These are phyloP conservation scores for Cylindrodendrum hubeiense DNA, from an alignment of 2,329 filamentous ascomycete genomes.

Conservation along the genomic window DNA sequence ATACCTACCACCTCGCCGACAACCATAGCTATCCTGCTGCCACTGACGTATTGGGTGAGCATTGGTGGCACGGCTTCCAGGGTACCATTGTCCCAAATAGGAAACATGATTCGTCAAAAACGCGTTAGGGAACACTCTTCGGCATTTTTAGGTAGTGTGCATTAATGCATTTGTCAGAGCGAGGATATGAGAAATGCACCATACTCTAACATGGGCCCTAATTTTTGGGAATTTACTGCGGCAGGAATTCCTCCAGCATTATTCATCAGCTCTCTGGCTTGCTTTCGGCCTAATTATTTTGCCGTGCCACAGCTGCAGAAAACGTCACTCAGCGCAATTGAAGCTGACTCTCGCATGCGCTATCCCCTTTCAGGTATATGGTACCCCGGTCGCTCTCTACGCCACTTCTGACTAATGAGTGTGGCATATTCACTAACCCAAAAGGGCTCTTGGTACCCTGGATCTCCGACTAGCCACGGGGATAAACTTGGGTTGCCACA, in stretches of 20 bases:
- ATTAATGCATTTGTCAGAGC: neutral
- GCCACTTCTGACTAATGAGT: neutral
- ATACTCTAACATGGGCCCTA: too few relatives aligned
- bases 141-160: too few relatives aligned
- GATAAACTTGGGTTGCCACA: neutral
- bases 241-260: too few relatives aligned
- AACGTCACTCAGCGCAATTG: neutral
- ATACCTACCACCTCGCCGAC: too few relatives aligned
- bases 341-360: neutral
- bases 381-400: slow-evolving; percentile 10
- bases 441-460: slow-evolving; percentile 10
- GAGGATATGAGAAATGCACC: too few relatives aligned
- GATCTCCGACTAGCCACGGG: neutral
- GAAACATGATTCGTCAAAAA: neutral
- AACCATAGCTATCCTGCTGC: neutral
- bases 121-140: neutral
- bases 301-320: neutral
- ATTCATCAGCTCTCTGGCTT: neutral
- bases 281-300: neutral
- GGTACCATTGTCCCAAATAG: slow-evolving; percentile 10
- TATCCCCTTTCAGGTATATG: slow-evolving; percentile 10
- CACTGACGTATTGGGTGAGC: neutral
- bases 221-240: too few relatives aligned
- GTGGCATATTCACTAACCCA: neutral
- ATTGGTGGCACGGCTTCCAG: neutral